A percentile compares a stretch with the other conserved stretches of the same genome.
Evolutionary conservation across 306 rosid species (phyloP).

Genomic region (Casuarina equisetifolia): DNA sequence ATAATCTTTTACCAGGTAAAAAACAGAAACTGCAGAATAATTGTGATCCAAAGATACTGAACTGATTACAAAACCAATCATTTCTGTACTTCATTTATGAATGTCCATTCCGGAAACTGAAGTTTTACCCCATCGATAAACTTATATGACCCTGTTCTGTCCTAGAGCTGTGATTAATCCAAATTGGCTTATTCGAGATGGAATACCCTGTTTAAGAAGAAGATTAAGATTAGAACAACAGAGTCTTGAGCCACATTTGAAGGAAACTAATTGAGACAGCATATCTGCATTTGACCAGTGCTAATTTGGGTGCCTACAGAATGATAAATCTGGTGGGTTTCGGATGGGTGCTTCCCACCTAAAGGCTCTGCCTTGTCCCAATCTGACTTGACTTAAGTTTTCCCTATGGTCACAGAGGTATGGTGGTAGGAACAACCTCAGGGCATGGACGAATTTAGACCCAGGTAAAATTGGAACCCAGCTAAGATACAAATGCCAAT

Average conservation of each 20-base stretch:
- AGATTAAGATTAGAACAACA: not conserved
- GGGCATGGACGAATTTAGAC: not conserved
- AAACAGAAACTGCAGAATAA: not conserved
- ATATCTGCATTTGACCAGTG: not conserved
- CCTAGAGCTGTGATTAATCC: not conserved
- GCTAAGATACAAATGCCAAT: too few relatives aligned
- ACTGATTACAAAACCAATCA: too few relatives aligned
- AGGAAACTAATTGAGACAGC: not conserved
- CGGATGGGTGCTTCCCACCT: slow-evolving; percentile 10
- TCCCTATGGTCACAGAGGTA: not conserved
- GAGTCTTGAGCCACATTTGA: not conserved
- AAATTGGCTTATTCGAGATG: not conserved
- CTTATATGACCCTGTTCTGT: not conserved
- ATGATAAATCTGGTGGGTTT: not conserved
- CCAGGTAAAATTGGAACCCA: not conserved
- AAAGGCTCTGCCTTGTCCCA: not conserved
- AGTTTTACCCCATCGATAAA: not conserved
- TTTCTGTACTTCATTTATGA: too few relatives aligned
- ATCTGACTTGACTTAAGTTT: not conserved
- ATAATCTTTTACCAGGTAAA: not conserved
- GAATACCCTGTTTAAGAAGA: not conserved
- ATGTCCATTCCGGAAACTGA: not conserved
- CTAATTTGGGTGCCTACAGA: not conserved
- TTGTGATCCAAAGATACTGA: not conserved
- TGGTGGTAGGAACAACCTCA: not conserved